phyloP scores from a whole-genome alignment of 2,329 filamentous ascomycete species.

The Fusarium chuoi region DNA sequence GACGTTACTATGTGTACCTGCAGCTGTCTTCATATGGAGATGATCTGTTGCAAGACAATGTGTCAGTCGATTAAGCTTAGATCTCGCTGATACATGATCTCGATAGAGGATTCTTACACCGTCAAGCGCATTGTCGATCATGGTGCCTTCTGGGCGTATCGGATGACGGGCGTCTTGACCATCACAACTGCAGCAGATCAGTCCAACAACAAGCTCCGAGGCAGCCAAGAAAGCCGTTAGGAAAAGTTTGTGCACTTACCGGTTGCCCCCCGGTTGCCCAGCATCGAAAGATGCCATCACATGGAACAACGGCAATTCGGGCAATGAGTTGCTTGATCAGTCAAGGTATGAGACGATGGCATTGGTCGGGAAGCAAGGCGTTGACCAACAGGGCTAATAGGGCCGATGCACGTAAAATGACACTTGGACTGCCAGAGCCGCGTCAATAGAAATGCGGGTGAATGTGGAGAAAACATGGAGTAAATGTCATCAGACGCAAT shows the following conservation, averaged over 20 bases:
- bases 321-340: background rate
- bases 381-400: constrained; percentile 6
- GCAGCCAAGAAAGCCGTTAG: background rate
- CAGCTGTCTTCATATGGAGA: background rate
- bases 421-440: constrained; percentile 10
- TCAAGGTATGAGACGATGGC: background rate
- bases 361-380: background rate
- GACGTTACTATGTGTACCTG: background rate
- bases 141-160: background rate
- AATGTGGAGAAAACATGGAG: constrained; percentile 18
- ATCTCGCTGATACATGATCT: background rate
- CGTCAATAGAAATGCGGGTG: constrained; percentile 32
- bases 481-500: constrained; percentile 7
- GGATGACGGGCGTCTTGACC: fast-evolving
- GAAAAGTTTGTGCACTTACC: no score
- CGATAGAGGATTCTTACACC: background rate
- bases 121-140: background rate
- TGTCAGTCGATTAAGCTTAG: background rate
- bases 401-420: constrained; percentile 23
- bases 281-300: background rate
- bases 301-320: background rate
- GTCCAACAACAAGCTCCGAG: background rate
- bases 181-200: background rate
- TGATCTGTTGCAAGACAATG: background rate
- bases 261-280: no score